Percentiles rank a stretch among this genome's conserved stretches.
Evolutionary conservation across 192 early-diverging fungal genomes (phyloP).

Genomic region (Thoreauomyces humboldtii): DNA sequence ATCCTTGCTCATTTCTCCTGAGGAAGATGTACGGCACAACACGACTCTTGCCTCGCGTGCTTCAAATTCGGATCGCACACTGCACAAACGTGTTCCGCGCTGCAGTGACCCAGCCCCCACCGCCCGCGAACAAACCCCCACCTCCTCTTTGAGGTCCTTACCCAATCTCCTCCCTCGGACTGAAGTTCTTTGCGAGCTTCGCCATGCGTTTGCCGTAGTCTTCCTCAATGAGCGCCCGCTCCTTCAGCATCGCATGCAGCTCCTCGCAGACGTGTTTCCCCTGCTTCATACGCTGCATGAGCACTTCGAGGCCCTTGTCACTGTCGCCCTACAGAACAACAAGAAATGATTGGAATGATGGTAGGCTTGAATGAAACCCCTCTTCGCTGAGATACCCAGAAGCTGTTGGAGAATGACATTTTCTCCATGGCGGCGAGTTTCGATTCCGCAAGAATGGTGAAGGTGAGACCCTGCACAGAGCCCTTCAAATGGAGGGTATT

Average conservation of each 20-base stretch:
- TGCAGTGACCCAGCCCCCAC: too few relatives aligned
- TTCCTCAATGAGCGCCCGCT: constrained; percentile 54
- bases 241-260: constrained; percentile 42
- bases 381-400: constrained; percentile 31
- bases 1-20: too few relatives aligned
- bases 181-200: constrained; percentile 51
- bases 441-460: too few relatives aligned
- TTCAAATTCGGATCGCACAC: neutral
- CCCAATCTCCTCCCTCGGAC: constrained; percentile 52
- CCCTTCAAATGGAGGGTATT: too few relatives aligned
- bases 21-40: too few relatives aligned
- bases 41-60: neutral
- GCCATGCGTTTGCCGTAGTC: constrained; percentile 53
- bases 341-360: neutral
- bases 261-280: constrained; percentile 52
- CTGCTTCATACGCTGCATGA: constrained; percentile 43
- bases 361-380: neutral
- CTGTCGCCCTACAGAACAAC: constrained; percentile 38
- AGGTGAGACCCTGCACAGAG: too few relatives aligned
- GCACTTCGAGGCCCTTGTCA: constrained; percentile 49
- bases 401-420: constrained; percentile 34
- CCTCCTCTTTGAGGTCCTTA: too few relatives aligned
- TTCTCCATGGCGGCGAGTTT: constrained; percentile 15
- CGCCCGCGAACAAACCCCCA: neutral
- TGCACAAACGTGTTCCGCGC: neutral